Conservation (phyloP, 2,329 filamentous ascomycete species). For the Ophiostoma triangulosporum region DNA sequence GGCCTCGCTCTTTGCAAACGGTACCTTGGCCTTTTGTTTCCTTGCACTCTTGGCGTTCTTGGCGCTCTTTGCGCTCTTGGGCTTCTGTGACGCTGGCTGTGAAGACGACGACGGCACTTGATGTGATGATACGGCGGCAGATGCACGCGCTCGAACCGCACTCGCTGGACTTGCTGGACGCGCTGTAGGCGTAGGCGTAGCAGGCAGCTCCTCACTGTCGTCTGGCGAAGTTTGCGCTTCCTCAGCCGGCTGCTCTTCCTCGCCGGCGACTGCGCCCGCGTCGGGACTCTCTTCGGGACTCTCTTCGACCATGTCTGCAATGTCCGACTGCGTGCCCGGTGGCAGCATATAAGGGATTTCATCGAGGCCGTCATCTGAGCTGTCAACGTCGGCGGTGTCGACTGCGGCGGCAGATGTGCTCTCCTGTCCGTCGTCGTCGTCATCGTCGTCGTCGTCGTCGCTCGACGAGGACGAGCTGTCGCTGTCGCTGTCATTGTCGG, state of each 20-base stretch:
- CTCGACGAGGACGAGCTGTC: no score
- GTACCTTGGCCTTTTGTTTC: background rate
- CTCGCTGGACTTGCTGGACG: no score
- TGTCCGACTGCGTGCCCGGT: background rate
- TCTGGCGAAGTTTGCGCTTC: background rate
- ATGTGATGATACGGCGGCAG: background rate
- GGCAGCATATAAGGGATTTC: conserved; percentile 6
- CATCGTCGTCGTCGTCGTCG: background rate
- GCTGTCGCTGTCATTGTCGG: background rate
- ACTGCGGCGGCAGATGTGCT: background rate
- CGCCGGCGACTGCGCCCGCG: background rate
- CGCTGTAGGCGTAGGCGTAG: background rate
- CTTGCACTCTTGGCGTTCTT: background rate
- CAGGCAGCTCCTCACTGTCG: background rate
- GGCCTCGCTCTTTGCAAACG: background rate
- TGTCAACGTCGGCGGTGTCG: background rate
- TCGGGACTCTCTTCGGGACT: background rate
- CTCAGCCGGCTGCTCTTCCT: background rate
- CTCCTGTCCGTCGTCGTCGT: background rate
- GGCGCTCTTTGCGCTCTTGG: no score
- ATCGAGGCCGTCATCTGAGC: conserved; percentile 9
- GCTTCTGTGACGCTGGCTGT: background rate
- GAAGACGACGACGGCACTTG: background rate
- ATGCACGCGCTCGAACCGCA: background rate
- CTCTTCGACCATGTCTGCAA: background rate